phyloP scores from a whole-genome alignment of 2,329 filamentous ascomycete species.

The Phyllosticta citriasiana region DNA sequence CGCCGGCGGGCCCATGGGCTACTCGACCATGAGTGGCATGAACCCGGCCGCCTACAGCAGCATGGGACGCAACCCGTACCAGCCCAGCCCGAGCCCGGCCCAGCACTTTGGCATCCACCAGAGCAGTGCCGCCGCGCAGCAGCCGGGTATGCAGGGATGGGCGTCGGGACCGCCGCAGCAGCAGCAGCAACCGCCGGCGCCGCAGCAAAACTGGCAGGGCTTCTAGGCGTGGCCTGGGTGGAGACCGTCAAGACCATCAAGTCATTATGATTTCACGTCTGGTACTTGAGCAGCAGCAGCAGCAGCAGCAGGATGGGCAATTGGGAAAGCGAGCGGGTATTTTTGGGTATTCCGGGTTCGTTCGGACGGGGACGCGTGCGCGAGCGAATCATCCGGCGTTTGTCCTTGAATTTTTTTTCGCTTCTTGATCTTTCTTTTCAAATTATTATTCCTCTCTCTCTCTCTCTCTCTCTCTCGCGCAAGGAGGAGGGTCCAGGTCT shows the following conservation, averaged over 20 bases:
- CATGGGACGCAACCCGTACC: conserved; percentile 39
- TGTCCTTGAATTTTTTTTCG: too few species aligned
- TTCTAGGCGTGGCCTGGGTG: conserved; percentile 9
- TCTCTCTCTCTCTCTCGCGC: not conserved
- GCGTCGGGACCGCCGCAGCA: conserved; percentile 29
- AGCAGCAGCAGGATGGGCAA: not conserved
- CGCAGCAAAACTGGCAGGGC: conserved; percentile 24
- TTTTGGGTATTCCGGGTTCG: too few species aligned
- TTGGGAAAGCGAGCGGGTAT: conserved; percentile 1
- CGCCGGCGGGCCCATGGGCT: conserved; percentile 28
- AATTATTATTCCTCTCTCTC: too few species aligned
- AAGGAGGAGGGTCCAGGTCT: not conserved
- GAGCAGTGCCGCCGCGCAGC: conserved; percentile 30
- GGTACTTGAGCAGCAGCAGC: not conserved
- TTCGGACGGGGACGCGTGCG: too few species aligned
- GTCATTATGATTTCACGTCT: not conserved
- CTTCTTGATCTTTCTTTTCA: too few species aligned
- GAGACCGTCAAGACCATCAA: not conserved
- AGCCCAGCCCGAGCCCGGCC: conserved; percentile 35
- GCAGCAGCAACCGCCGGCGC: conserved; percentile 13
- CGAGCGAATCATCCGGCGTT: too few species aligned
- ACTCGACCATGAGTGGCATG: conserved; percentile 38
- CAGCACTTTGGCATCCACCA: conserved; percentile 33
- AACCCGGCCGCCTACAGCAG: conserved; percentile 31
- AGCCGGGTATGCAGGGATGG: conserved; percentile 45